Conservation (phyloP, 805 yeast genomes). For the Cyberlindnera mrakii region DNA sequence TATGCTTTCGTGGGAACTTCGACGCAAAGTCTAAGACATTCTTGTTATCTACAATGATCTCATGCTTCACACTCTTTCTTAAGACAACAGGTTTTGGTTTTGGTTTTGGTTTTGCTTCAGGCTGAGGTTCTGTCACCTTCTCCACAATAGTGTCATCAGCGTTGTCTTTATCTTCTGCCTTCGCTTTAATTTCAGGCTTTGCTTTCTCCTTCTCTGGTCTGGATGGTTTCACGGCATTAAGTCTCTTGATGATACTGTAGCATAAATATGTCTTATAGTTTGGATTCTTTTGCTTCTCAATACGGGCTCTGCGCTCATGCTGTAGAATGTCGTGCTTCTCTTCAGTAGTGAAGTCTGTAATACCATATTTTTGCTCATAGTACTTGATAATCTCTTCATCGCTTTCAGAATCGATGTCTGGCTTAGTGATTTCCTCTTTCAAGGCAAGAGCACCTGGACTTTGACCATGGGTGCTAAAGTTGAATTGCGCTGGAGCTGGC, state of each 20-base stretch:
- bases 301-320: constrained; percentile 23
- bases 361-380: constrained; percentile 21
- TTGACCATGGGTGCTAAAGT: too few relatives aligned
- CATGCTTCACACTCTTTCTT: neutral
- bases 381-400: constrained; percentile 25
- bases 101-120: neutral
- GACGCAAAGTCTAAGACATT: constrained; percentile 36
- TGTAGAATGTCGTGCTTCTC: constrained; percentile 26
- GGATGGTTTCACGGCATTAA: constrained; percentile 18
- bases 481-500: too few relatives aligned
- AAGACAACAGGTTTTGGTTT: neutral
- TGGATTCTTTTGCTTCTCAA: constrained; percentile 22
- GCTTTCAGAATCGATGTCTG: constrained; percentile 17
- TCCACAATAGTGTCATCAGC: neutral
- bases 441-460: constrained; percentile 1
- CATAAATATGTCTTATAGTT: constrained; percentile 24
- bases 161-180: constrained; percentile 1
- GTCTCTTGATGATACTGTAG: constrained; percentile 24
- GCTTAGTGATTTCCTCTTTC: constrained; percentile 21
- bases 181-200: neutral
- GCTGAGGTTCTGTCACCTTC: neutral
- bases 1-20: constrained; percentile 36
- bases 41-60: constrained; percentile 29
- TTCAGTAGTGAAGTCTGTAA: constrained; percentile 23
- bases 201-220: neutral